Conservation (phyloP, 225 moss, liverwort and hornwort species). For the Lunularia cruciata region DNA sequence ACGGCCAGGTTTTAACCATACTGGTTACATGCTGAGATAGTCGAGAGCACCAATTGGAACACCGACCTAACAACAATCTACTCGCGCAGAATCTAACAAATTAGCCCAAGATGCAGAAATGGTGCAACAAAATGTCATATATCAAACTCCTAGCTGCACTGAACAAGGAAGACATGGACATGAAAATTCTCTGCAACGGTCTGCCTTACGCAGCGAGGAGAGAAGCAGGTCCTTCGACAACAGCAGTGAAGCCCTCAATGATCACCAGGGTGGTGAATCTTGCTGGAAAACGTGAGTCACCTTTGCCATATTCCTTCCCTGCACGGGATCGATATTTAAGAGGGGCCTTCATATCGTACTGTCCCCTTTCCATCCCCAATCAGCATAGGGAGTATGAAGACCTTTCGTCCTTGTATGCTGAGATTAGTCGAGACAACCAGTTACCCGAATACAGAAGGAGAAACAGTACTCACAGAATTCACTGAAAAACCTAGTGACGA, state of each 20-base stretch:
- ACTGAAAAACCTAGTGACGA: constrained; percentile 33
- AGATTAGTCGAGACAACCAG: no score
- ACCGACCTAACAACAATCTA: no score
- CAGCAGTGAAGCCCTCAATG: constrained; percentile 75
- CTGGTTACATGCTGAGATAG: no score
- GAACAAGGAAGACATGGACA: background rate
- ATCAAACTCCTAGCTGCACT: no score
- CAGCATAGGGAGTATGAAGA: background rate
- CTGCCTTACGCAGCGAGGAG: constrained; percentile 64
- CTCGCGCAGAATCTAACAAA: background rate
- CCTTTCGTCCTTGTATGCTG: no score
- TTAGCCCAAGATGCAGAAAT: background rate
- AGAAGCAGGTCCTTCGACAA: constrained; percentile 73
- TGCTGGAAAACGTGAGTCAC: constrained; percentile 74
- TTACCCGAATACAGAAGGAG: constrained; percentile 22
- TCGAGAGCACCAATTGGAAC: no score
- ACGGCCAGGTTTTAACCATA: constrained; percentile 38
- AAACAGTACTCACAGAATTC: constrained; percentile 64
- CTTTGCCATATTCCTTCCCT: constrained; percentile 99
- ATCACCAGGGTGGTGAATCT: constrained; percentile 70
- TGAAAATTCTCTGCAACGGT: no score
- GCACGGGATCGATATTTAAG: background rate
- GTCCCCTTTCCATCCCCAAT: no score
- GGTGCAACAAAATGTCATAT: no score
- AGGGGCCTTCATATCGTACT: no score